Evolutionary conservation across 2,329 filamentous ascomycete genomes (phyloP), one percentile per base, ranked within the genome.

Genomic region (Paecilomyces dactylethromorphus): DNA sequence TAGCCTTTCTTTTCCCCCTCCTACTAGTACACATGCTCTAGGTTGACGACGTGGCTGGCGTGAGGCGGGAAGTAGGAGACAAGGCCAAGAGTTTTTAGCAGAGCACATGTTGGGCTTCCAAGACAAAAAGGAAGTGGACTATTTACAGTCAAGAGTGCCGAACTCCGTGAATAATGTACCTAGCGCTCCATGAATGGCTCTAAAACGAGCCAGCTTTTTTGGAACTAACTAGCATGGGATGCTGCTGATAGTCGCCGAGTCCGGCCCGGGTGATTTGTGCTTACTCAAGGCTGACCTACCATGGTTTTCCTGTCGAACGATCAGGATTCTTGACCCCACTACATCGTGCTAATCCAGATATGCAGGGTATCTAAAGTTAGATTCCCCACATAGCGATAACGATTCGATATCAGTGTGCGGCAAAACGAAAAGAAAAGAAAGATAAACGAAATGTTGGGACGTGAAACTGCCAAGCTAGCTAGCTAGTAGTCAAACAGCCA

Each of bases 351-450:
- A 45, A 45, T 39, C 13, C 4, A 5, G 6, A 10, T 45, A 45
- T 45, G 35, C 35, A 45, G 35, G 35, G 24, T 15, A 45, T 45
- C 39, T 15, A 18, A 45, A 18, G n/a, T 45, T 45, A 18, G 39
- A 18, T 45, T 18, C 39, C 39, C 39, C 39, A 45, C 39, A 45
- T 45, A n/a, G 39, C 21, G 39, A 8, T 2, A 33, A 10, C 31
- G n/a, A 60, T 56, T 56, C 31, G 60, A 52, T 5, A 57, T 39
- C 29, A 56, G 24, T 33, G 2, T 0, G 24, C 29, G 54, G 51
- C 54, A 57, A 56, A 58, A 58, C 33, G 32, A 39, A 26, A n/a
- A 11, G 11, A 13, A 21, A 33, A 52, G 39, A n/a, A 18, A 50
- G 45, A 58, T 57, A 57, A 15, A 24, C 53, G 8, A n/a, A 5